phyloP scores from a whole-genome alignment of 2,329 filamentous ascomycete genomes.

The Penicillium sp. region DNA sequence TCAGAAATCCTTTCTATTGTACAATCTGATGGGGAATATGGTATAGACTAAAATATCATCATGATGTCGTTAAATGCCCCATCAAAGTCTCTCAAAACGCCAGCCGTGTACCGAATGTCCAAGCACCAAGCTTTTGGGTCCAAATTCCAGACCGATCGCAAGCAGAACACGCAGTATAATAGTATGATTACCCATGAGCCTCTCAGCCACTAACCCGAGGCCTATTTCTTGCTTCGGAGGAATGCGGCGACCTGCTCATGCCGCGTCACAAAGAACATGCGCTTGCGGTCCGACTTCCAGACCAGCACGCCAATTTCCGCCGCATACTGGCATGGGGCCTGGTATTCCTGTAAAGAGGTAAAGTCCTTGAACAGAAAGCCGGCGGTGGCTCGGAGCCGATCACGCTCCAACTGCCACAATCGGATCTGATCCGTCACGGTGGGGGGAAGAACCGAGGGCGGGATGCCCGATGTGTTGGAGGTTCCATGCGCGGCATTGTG shows the following conservation, averaged over 20 bases:
- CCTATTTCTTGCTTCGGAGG: conserved; percentile 63
- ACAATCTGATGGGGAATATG: conserved; percentile 14
- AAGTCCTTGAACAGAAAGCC: conserved; percentile 94
- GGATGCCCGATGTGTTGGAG: conserved; percentile 45
- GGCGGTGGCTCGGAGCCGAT: conserved; percentile 81
- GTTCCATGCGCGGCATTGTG: conserved; percentile 47
- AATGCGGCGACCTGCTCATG: conserved; percentile 87
- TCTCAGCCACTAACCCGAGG: not conserved
- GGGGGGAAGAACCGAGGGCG: conserved; percentile 76
- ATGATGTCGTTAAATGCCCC: conserved; percentile 25
- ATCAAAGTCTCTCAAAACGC: conserved; percentile 14
- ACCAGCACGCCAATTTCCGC: conserved; percentile 87
- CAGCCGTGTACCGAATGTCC: conserved; percentile 6
- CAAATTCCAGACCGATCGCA: not conserved
- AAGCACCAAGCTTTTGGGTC: not conserved
- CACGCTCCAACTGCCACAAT: conserved; percentile 96
- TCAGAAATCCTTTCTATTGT: conserved; percentile 16
- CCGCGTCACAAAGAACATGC: conserved; percentile 89
- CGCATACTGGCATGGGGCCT: conserved; percentile 63
- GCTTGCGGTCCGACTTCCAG: conserved; percentile 79
- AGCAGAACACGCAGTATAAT: conserved; percentile 1
- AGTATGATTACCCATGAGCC: too few species aligned
- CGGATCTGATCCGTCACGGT: conserved; percentile 97
- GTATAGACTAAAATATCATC: conserved; percentile 14
- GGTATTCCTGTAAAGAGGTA: conserved; percentile 67